Evolutionary conservation across 345 rosid genomes (phyloP).

Genomic region (Anacardium occidentale): DNA sequence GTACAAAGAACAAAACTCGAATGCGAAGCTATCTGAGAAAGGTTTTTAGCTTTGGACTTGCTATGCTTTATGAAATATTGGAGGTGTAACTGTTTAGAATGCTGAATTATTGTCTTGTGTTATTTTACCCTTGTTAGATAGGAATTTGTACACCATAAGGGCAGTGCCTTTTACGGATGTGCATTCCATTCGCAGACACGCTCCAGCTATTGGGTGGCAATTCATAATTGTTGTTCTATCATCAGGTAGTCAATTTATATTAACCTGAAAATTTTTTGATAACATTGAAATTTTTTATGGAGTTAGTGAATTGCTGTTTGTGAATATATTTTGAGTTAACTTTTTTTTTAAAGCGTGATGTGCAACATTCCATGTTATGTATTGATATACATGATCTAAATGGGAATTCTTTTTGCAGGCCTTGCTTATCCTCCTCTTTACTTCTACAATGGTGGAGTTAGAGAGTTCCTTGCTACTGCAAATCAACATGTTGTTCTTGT

Average conservation of each 20-base stretch:
- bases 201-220: conserved; percentile 97
- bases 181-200: conserved; percentile 77
- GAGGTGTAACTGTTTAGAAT: background rate
- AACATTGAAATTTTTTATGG: background rate
- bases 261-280: background rate
- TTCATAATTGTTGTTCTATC: conserved; percentile 82
- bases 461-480: conserved; percentile 77
- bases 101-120: conserved; percentile 17
- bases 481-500: conserved; percentile 84
- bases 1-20: conserved; percentile 70
- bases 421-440: conserved; percentile 89
- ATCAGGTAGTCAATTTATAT: conserved; percentile 50
- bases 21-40: conserved; percentile 72
- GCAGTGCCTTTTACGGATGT: conserved; percentile 77
- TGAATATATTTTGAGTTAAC: background rate
- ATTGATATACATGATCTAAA: background rate
- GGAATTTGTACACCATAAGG: conserved; percentile 80
- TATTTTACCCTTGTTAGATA: conserved; percentile 44
- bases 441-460: conserved; percentile 92
- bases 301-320: background rate
- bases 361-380: background rate
- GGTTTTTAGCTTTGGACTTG: conserved; percentile 39
- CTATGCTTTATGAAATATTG: background rate
- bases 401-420: conserved; percentile 49
- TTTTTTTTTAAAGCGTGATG: background rate